A percentile compares a stretch with the other conserved stretches of the same genome.
phyloP scores from a whole-genome alignment of 2,329 filamentous ascomycete genomes.

The Hypoxylon sp. region DNA sequence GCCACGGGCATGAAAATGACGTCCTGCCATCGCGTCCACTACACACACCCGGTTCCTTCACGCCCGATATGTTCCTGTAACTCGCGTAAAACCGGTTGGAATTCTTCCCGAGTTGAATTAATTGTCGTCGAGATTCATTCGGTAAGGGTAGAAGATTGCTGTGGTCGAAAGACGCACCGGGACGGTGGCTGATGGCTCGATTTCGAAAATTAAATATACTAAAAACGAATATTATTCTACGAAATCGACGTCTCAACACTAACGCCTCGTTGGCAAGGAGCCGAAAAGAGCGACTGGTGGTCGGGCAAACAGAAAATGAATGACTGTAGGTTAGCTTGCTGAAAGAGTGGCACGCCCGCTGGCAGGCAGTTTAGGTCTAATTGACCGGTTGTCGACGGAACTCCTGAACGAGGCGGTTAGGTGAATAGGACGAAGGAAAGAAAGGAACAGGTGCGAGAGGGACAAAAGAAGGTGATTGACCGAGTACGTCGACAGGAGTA shows the following conservation, averaged over 20 bases:
- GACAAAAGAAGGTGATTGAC: slow-evolving; percentile 37
- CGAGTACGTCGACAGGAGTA: slow-evolving; percentile 30
- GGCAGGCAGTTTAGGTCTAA: slow-evolving; percentile 57
- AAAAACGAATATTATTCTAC: slow-evolving; percentile 26
- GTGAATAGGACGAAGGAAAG: slow-evolving; percentile 42
- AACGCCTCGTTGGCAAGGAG: slow-evolving; percentile 29
- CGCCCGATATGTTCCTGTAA: not conserved
- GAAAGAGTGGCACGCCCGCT: slow-evolving; percentile 67
- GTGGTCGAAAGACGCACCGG: slow-evolving; percentile 4
- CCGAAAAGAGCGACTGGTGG: slow-evolving; percentile 42
- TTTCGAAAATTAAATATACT: slow-evolving; percentile 21
- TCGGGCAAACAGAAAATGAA: slow-evolving; percentile 50
- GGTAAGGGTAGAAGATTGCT: slow-evolving; percentile 1
- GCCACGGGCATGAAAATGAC: slow-evolving; percentile 34
- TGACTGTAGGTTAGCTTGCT: slow-evolving; percentile 50
- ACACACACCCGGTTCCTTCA: slow-evolving; percentile 14
- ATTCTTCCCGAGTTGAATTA: not conserved
- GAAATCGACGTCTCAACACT: slow-evolving; percentile 31
- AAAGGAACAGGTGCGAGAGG: slow-evolving; percentile 39
- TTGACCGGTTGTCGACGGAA: slow-evolving; percentile 49
- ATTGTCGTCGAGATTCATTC: not conserved
- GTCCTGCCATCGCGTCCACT: slow-evolving; percentile 35
- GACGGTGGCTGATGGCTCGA: slow-evolving; percentile 7
- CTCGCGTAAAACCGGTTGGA: not conserved
- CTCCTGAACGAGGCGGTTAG: slow-evolving; percentile 41